Percentiles rank a stretch among this genome's conserved stretches.
Evolutionary conservation across 2,329 filamentous ascomycete species (phyloP).

Genomic region (Thyridium curvatum): DNA sequence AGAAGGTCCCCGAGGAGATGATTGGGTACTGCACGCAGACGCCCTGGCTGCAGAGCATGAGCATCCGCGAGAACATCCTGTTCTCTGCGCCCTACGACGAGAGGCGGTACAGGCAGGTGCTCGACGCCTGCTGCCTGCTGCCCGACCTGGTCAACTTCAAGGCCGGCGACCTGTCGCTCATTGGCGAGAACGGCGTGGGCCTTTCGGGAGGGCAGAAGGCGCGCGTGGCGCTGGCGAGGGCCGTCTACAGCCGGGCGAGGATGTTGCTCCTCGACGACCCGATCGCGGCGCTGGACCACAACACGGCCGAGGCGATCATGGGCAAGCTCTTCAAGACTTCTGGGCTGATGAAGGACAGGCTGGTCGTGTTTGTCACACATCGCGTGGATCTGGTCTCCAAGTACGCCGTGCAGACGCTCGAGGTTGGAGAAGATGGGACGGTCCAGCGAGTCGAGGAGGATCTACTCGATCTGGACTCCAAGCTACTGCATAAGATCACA

Average conservation of each 20-base stretch:
- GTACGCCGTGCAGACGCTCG: constrained; percentile 68
- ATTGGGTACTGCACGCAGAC: constrained; percentile 53
- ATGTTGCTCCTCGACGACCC: constrained; percentile 58
- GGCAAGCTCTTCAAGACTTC: constrained; percentile 42
- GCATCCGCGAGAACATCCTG: constrained; percentile 57
- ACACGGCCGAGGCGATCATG: constrained; percentile 57
- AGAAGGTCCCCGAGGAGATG: constrained; percentile 40
- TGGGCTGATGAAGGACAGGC: constrained; percentile 46
- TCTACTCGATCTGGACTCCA: constrained; percentile 11
- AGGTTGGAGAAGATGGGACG: constrained; percentile 54
- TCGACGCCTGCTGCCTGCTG: constrained; percentile 54
- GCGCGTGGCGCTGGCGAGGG: constrained; percentile 55
- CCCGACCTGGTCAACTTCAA: constrained; percentile 51
- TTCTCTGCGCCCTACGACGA: constrained; percentile 49
- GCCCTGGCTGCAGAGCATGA: constrained; percentile 61
- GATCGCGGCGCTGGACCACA: constrained; percentile 56
- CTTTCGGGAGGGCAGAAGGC: constrained; percentile 59
- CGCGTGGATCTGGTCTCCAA: constrained; percentile 69
- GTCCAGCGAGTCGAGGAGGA: constrained; percentile 13
- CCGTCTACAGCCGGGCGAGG: constrained; percentile 51
- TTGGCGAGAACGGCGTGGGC: constrained; percentile 57
- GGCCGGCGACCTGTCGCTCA: constrained; percentile 50
- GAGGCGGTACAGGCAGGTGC: constrained; percentile 48
- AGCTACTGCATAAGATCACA: constrained; percentile 11
- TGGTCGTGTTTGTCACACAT: constrained; percentile 75